A percentile compares a stretch with the other conserved stretches of the same genome.
Conservation (phyloP, 208 protist genomes). For the Crithidia expoeki region DNA sequence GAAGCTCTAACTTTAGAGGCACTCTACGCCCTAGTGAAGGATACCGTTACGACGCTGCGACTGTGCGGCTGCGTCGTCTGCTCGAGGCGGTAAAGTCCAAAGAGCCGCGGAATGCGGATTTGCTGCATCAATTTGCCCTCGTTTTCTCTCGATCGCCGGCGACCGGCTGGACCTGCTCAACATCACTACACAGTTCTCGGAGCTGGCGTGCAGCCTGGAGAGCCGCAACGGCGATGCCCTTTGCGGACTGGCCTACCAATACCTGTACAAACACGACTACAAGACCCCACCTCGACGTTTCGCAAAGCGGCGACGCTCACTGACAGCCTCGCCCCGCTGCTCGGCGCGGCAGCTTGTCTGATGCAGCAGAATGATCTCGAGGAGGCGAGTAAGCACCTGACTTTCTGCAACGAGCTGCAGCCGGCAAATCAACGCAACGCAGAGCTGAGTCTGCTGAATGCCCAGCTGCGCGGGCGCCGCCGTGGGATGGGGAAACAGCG, state of each 20-base stretch:
- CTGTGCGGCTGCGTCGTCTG: conserved; percentile 63
- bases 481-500: conserved; percentile 60
- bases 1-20: conserved; percentile 77
- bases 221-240: conserved; percentile 80
- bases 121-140: conserved; percentile 74
- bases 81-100: conserved; percentile 56
- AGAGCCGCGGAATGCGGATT: conserved; percentile 82
- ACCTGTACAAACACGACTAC: conserved; percentile 77
- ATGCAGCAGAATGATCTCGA: conserved; percentile 65
- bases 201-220: conserved; percentile 60
- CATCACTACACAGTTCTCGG: conserved; percentile 71
- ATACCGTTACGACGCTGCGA: conserved; percentile 65
- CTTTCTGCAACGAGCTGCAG: conserved; percentile 92
- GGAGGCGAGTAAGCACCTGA: conserved; percentile 85
- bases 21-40: conserved; percentile 83
- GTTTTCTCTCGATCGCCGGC: conserved; percentile 72
- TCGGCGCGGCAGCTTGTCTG: conserved; percentile 76
- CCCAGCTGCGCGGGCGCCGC: conserved; percentile 79
- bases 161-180: conserved; percentile 54
- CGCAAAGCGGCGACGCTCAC: conserved; percentile 75
- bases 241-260: conserved; percentile 80
- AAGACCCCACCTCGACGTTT: conserved; percentile 66
- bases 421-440: conserved; percentile 66
- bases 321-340: conserved; percentile 77
- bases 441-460: conserved; percentile 84